phyloP scores from a whole-genome alignment of 2,329 filamentous ascomycete genomes.

The Didymella pomorum region DNA sequence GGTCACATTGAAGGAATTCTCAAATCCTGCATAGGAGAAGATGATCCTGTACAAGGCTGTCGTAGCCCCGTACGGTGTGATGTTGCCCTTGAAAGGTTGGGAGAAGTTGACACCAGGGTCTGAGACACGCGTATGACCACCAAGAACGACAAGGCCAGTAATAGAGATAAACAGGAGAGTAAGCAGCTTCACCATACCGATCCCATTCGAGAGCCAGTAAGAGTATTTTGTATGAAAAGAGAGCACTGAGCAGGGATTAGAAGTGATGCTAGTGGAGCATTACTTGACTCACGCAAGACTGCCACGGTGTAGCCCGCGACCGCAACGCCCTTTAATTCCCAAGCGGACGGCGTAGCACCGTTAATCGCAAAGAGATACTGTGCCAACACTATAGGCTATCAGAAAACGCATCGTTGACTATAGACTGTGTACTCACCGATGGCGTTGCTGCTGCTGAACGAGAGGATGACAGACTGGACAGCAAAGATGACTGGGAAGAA shows the following conservation, averaged over 20 bases:
- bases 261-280: neutral
- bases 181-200: conserved; percentile 66
- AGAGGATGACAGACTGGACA: conserved; percentile 68
- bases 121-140: conserved; percentile 60
- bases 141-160: conserved; percentile 69
- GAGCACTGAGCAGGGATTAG: conserved; percentile 45
- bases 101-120: conserved; percentile 64
- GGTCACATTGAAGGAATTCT: conserved; percentile 68
- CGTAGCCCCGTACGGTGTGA: conserved; percentile 61
- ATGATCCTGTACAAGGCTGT: conserved; percentile 67
- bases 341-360: conserved; percentile 60
- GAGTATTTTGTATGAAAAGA: conserved; percentile 66
- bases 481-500: conserved; percentile 72
- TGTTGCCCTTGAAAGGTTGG: conserved; percentile 62
- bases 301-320: conserved; percentile 69
- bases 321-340: conserved; percentile 73
- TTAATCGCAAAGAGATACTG: conserved; percentile 69
- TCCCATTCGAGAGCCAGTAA: conserved; percentile 62
- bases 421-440: conserved; percentile 53
- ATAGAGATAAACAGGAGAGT: conserved; percentile 62
- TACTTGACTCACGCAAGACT: conserved; percentile 57
- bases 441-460: conserved; percentile 71
- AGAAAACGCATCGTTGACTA: neutral
- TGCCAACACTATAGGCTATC: conserved; percentile 59
- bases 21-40: conserved; percentile 66